phyloP scores from a whole-genome alignment of 441 rosid species.

The Brassica balearica region DNA sequence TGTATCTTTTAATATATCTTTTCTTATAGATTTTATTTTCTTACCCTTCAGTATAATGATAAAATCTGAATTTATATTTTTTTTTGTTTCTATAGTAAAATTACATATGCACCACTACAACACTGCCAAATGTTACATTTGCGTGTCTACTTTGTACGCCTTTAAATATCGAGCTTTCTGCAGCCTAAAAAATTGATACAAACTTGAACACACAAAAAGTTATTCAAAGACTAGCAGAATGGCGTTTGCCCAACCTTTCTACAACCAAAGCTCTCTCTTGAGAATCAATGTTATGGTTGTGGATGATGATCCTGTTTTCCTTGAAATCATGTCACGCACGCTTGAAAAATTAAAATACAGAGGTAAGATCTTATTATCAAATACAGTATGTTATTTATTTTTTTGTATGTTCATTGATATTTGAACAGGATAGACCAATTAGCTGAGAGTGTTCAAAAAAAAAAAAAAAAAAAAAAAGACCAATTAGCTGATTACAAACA shows the following conservation, averaged over 20 bases:
- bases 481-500: neutral
- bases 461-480: neutral
- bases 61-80: conserved; percentile 6
- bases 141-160: conserved; percentile 30
- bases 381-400: neutral
- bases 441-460: neutral
- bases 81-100: conserved; percentile 28
- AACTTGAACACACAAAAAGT: conserved; percentile 8
- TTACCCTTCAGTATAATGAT: conserved; percentile 10
- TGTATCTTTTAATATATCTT: conserved; percentile 17
- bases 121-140: conserved; percentile 31
- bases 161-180: conserved; percentile 31
- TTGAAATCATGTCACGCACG: conserved; percentile 50
- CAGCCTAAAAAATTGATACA: conserved; percentile 17
- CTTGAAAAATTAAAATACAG: conserved; percentile 45
- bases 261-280: conserved; percentile 32
- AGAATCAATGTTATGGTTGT: conserved; percentile 56
- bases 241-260: conserved; percentile 35
- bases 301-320: conserved; percentile 67
- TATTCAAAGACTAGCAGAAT: conserved; percentile 27
- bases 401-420: neutral
- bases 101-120: conserved; percentile 24
- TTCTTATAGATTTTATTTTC: conserved; percentile 27
- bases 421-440: neutral
- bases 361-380: conserved; percentile 49